phyloP scores from a whole-genome alignment of 2,329 filamentous ascomycete species.

The Acrocalymma vagum region DNA sequence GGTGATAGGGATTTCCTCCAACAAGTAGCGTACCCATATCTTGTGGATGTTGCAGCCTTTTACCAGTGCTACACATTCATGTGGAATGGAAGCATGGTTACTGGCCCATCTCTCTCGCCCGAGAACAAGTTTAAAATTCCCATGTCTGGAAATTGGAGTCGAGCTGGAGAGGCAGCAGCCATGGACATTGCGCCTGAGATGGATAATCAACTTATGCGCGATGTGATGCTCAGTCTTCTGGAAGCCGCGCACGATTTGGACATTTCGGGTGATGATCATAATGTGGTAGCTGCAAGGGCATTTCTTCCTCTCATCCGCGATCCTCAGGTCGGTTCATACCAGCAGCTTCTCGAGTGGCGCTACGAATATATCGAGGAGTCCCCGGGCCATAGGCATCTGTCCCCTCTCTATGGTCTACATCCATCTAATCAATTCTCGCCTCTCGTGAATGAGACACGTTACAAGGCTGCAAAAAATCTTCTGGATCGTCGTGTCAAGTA shows the following conservation, averaged over 20 bases:
- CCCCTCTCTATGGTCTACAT: constrained; percentile 57
- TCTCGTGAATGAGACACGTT: constrained; percentile 19
- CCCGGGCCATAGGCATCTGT: constrained; percentile 59
- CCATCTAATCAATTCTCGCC: constrained; percentile 48
- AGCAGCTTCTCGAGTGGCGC: constrained; percentile 30
- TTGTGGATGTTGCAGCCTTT: constrained; percentile 47
- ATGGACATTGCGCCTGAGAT: constrained; percentile 5
- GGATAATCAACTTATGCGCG: constrained; percentile 47
- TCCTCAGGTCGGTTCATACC: constrained; percentile 16
- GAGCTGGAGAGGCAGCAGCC: constrained; percentile 1
- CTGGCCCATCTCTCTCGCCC: constrained; percentile 44
- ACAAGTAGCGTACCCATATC: constrained; percentile 7
- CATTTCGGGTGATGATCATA: neutral
- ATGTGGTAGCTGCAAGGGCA: constrained; percentile 1
- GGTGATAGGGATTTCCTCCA: constrained; percentile 21
- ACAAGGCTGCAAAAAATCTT: constrained; percentile 33
- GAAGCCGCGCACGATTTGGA: constrained; percentile 1
- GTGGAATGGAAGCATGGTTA: constrained; percentile 24
- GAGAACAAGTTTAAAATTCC: constrained; percentile 35
- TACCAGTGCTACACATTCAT: constrained; percentile 36
- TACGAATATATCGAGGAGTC: constrained; percentile 47
- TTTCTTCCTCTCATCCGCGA: constrained; percentile 3
- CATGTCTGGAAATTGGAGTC: neutral
- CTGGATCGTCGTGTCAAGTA: constrained; percentile 33
- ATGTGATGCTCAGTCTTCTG: constrained; percentile 43